Evolutionary conservation across 331 rosid species (phyloP).

Genomic region (Acacia concinna): DNA sequence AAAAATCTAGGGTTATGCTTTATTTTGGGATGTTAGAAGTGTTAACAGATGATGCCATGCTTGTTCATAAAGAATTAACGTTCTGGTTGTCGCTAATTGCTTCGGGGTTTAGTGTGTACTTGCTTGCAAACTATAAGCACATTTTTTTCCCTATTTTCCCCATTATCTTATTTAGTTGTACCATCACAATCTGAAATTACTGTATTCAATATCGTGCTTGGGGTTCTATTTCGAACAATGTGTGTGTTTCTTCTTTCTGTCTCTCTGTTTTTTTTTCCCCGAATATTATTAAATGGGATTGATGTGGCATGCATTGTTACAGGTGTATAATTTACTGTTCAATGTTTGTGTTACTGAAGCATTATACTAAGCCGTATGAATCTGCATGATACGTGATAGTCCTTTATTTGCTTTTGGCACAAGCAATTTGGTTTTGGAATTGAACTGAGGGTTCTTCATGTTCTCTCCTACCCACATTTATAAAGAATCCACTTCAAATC

Average conservation of each 20-base stretch:
- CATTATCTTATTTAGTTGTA: neutral
- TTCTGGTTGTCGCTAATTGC: constrained; percentile 5
- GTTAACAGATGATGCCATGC: neutral
- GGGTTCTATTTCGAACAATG: neutral
- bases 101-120: constrained; percentile 17
- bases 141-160: neutral
- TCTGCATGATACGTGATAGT: neutral
- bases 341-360: neutral
- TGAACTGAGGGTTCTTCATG: neutral
- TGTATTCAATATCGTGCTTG: neutral
- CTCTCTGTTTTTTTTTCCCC: neutral
- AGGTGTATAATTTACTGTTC: neutral
- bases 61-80: constrained; percentile 26
- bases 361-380: neutral
- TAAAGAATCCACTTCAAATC: neutral
- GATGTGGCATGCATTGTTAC: neutral
- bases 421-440: neutral
- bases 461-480: neutral
- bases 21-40: neutral
- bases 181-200: neutral
- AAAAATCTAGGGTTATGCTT: constrained; percentile 26
- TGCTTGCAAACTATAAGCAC: neutral
- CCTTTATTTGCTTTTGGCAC: neutral
- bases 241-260: neutral
- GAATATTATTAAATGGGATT: neutral